Evolutionary conservation across 768 basidiomycete species (phyloP).

Genomic region (Auricularia sp.): DNA sequence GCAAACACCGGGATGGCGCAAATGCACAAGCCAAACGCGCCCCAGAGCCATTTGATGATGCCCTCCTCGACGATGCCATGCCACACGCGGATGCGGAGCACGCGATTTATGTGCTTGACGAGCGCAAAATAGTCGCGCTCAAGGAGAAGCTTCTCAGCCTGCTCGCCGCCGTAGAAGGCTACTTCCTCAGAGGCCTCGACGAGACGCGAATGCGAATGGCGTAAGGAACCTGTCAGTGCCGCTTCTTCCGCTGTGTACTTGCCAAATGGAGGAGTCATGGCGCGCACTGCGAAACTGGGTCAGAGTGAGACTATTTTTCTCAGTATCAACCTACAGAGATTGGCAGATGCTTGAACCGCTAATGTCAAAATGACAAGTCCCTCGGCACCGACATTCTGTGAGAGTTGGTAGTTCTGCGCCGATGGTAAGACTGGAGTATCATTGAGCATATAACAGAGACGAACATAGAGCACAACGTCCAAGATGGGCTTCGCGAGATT

Average conservation of each 20-base stretch:
- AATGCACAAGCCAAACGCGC: conserved; percentile 78
- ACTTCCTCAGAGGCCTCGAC: conserved; percentile 84
- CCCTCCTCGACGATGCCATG: conserved; percentile 90
- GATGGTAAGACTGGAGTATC: too few species aligned
- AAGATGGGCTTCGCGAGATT: conserved; percentile 90
- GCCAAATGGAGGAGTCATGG: conserved; percentile 85
- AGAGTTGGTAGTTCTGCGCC: conserved; percentile 70
- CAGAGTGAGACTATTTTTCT: background rate
- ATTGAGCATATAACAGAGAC: background rate
- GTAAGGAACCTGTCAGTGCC: conserved; percentile 76
- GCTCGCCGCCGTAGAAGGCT: conserved; percentile 80
- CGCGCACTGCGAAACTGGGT: conserved; percentile 49
- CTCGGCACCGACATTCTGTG: conserved; percentile 90
- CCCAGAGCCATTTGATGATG: conserved; percentile 87
- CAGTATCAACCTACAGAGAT: conserved; percentile 48
- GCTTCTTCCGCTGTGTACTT: conserved; percentile 82
- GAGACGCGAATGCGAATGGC: conserved; percentile 85
- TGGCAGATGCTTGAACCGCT: conserved; percentile 74
- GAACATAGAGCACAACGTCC: conserved; percentile 74
- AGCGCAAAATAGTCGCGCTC: conserved; percentile 82
- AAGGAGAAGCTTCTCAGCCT: conserved; percentile 82
- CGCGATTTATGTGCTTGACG: conserved; percentile 74
- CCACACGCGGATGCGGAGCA: conserved; percentile 74
- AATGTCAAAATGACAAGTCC: conserved; percentile 75
- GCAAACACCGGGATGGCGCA: conserved; percentile 94